These are phyloP conservation scores for Vigna reflexopilosa DNA, from an alignment of 306 rosid genomes.

Conservation along the genomic window DNA sequence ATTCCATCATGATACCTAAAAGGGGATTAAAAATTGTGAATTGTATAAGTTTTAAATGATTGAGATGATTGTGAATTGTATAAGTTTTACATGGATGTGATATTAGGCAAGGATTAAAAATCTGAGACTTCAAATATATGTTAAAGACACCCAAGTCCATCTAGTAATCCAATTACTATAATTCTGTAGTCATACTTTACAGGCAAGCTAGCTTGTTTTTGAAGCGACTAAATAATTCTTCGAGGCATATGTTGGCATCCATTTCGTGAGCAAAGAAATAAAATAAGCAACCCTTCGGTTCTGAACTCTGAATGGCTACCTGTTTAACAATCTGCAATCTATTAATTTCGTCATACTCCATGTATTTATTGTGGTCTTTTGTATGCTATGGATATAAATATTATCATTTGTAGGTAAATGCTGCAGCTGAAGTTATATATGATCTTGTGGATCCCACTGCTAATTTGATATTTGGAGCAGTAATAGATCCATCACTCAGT, in stretches of 20 bases:
- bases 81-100: slow-evolving; percentile 24
- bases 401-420: slow-evolving; percentile 77
- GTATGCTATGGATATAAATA: slow-evolving; percentile 38
- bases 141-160: neutral
- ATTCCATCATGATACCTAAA: slow-evolving; percentile 12
- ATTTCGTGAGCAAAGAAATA: slow-evolving; percentile 22
- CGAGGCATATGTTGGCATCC: slow-evolving; percentile 28
- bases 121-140: slow-evolving; percentile 23
- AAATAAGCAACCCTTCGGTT: slow-evolving; percentile 12
- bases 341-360: slow-evolving; percentile 20
- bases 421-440: slow-evolving; percentile 99
- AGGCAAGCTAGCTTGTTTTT: slow-evolving; percentile 25
- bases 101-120: slow-evolving; percentile 14
- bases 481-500: slow-evolving; percentile 93
- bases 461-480: slow-evolving; percentile 97
- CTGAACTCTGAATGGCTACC: slow-evolving; percentile 12
- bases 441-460: slow-evolving; percentile 99
- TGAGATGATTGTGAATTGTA: neutral
- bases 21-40: neutral
- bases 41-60: slow-evolving; percentile 20
- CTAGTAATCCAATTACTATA: slow-evolving; percentile 34
- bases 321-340: slow-evolving; percentile 32
- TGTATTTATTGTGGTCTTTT: slow-evolving; percentile 34
- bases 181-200: slow-evolving; percentile 22
- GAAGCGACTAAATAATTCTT: slow-evolving; percentile 25